These are phyloP conservation scores for Apiospora marii DNA, from an alignment of 2,329 filamentous ascomycete species.

Conservation along the genomic window DNA sequence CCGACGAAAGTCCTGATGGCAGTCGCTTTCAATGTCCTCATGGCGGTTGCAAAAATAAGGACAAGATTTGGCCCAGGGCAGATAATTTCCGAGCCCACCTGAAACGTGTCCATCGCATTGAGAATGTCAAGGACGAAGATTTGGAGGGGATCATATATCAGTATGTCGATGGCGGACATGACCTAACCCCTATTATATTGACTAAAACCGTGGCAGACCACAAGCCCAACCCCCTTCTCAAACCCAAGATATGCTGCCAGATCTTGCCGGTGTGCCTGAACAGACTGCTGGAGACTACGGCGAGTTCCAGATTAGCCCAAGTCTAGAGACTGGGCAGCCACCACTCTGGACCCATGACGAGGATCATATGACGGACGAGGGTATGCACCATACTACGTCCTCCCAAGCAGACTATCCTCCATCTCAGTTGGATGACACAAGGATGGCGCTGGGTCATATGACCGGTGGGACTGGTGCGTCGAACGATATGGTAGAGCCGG, in stretches of 20 bases:
- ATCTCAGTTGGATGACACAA: not conserved
- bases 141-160: slow-evolving; percentile 36
- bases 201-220: not conserved
- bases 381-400: not conserved
- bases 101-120: slow-evolving; percentile 66
- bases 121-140: slow-evolving; percentile 47
- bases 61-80: slow-evolving; percentile 79
- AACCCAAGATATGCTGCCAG: slow-evolving; percentile 27
- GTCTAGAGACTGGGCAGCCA: slow-evolving; percentile 23
- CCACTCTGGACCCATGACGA: slow-evolving; percentile 25
- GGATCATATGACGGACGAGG: not conserved
- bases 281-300: slow-evolving; percentile 23
- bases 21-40: slow-evolving; percentile 68
- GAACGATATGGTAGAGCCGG: not conserved
- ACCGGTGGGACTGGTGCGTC: slow-evolving; percentile 13
- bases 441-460: slow-evolving; percentile 22
- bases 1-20: slow-evolving; percentile 51
- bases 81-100: slow-evolving; percentile 91
- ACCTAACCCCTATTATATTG: not conserved
- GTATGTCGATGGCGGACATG: not conserved
- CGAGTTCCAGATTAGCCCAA: slow-evolving; percentile 26
- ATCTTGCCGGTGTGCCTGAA: slow-evolving; percentile 26
- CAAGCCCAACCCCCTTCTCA: not conserved
- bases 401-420: not conserved
- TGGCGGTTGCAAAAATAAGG: slow-evolving; percentile 61